These are phyloP conservation scores for Xylaria sp. DNA, from an alignment of 2,329 filamentous ascomycete genomes.

Conservation along the genomic window DNA sequence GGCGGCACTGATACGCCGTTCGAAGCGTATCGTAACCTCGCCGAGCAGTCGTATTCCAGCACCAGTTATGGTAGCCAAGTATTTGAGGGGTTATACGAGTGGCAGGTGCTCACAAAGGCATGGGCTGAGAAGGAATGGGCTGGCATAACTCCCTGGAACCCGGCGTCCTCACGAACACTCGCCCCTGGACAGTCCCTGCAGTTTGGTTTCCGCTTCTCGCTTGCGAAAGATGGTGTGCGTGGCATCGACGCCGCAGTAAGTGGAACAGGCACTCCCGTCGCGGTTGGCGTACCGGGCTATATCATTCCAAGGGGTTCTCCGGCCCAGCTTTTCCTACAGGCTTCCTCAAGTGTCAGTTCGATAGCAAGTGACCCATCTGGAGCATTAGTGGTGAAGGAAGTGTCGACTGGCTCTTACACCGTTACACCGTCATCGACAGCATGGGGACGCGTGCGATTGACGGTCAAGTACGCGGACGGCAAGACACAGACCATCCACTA, in stretches of 20 bases:
- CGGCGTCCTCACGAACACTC: slow-evolving; percentile 53
- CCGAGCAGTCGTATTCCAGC: slow-evolving; percentile 48
- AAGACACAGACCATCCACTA: slow-evolving; percentile 62
- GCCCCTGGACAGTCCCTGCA: slow-evolving; percentile 51
- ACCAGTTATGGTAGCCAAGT: slow-evolving; percentile 58
- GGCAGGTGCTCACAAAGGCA: slow-evolving; percentile 59
- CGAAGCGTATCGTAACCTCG: slow-evolving; percentile 61
- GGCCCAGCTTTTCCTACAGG: slow-evolving; percentile 52
- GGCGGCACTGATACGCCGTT: slow-evolving; percentile 51
- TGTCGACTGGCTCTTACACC: slow-evolving; percentile 44
- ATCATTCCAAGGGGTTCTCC: slow-evolving; percentile 55
- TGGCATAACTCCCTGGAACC: slow-evolving; percentile 58
- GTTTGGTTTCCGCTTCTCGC: slow-evolving; percentile 58
- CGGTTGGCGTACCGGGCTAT: slow-evolving; percentile 60
- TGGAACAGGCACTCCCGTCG: slow-evolving; percentile 52
- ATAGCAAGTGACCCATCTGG: slow-evolving; percentile 47
- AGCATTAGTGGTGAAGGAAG: slow-evolving; percentile 44
- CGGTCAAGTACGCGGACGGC: slow-evolving; percentile 53
- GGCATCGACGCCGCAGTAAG: slow-evolving; percentile 54
- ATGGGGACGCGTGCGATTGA: slow-evolving; percentile 57
- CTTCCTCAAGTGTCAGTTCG: slow-evolving; percentile 46
- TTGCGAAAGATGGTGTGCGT: slow-evolving; percentile 50
- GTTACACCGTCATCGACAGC: slow-evolving; percentile 49
- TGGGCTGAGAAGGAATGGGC: slow-evolving; percentile 64
- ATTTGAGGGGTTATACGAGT: slow-evolving; percentile 66